A percentile compares a stretch with the other conserved stretches of the same genome.
These are phyloP conservation scores for Dryas alaskensis DNA, from an alignment of 306 rosid genomes.

Conservation along the genomic window DNA sequence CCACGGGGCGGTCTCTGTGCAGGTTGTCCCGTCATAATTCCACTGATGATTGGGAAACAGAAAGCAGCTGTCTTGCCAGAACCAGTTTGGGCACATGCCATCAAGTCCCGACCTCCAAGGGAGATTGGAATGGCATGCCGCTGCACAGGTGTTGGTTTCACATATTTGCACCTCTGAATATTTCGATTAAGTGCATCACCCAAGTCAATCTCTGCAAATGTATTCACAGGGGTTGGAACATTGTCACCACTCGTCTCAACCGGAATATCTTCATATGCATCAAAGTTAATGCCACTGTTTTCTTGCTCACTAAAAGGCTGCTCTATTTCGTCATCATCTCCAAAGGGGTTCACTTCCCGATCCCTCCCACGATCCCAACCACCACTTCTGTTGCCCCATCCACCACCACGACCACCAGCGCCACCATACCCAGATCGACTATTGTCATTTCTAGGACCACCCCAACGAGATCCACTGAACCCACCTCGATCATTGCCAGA, in stretches of 20 bases:
- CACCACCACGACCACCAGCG: slow-evolving; percentile 43
- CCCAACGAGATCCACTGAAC: slow-evolving; percentile 46
- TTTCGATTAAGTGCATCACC: slow-evolving; percentile 76
- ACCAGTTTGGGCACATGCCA: slow-evolving; percentile 96
- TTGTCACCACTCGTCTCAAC: slow-evolving; percentile 80
- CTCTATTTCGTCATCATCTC: slow-evolving; percentile 51
- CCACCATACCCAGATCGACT: slow-evolving; percentile 48
- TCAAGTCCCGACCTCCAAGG: slow-evolving; percentile 74
- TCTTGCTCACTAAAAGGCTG: slow-evolving; percentile 48
- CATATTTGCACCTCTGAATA: slow-evolving; percentile 78
- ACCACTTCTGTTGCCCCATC: slow-evolving; percentile 53
- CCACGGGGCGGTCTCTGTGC: slow-evolving; percentile 72
- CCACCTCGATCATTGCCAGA: slow-evolving; percentile 38
- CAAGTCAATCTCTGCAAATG: slow-evolving; percentile 85
- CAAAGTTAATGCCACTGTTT: slow-evolving; percentile 66
- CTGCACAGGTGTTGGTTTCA: slow-evolving; percentile 85
- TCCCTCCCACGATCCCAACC: slow-evolving; percentile 76
- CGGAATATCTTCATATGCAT: slow-evolving; percentile 84
- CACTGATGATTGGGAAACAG: slow-evolving; percentile 84
- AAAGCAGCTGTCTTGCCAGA: slow-evolving; percentile 95
- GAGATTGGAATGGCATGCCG: slow-evolving; percentile 84
- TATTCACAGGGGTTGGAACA: slow-evolving; percentile 72
- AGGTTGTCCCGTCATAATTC: slow-evolving; percentile 68
- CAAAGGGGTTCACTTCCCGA: slow-evolving; percentile 74
- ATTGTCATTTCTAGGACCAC: slow-evolving; percentile 44